These are phyloP conservation scores for Aschersonia sp. DNA, from an alignment of 2,329 filamentous ascomycete species.

Conservation along the genomic window DNA sequence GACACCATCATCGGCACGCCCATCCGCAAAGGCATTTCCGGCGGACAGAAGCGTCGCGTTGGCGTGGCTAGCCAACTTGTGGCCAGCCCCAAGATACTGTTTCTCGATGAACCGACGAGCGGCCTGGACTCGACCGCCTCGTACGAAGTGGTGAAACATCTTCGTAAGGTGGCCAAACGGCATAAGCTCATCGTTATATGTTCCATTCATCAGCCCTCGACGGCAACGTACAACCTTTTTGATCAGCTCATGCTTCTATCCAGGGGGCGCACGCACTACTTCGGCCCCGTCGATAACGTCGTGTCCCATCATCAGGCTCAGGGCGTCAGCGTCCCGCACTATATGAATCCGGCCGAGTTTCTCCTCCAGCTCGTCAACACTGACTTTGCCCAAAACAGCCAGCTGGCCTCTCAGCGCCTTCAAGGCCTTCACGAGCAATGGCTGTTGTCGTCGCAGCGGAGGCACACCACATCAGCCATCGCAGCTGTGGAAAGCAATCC, in stretches of 20 bases:
- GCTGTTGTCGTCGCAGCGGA: slow-evolving; percentile 10
- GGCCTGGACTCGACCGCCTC: slow-evolving; percentile 69
- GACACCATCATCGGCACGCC: slow-evolving; percentile 68
- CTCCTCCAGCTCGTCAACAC: slow-evolving; percentile 66
- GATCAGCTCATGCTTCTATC: slow-evolving; percentile 68
- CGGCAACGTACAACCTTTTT: slow-evolving; percentile 64
- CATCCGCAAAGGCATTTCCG: slow-evolving; percentile 69
- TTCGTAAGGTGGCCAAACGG: slow-evolving; percentile 49
- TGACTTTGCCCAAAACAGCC: slow-evolving; percentile 47
- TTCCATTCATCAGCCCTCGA: slow-evolving; percentile 77
- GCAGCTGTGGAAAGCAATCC: slow-evolving; percentile 11
- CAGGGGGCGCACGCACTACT: slow-evolving; percentile 56
- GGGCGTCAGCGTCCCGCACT: slow-evolving; percentile 48
- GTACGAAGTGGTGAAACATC: slow-evolving; percentile 61
- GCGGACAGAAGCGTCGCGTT: slow-evolving; percentile 70
- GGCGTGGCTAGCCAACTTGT: slow-evolving; percentile 72
- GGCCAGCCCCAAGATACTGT: slow-evolving; percentile 66
- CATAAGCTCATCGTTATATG: slow-evolving; percentile 66
- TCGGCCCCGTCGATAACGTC: slow-evolving; percentile 45
- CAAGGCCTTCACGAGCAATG: slow-evolving; percentile 12
- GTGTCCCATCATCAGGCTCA: slow-evolving; percentile 48
- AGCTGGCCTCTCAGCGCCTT: slow-evolving; percentile 23
- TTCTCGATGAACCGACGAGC: slow-evolving; percentile 74
- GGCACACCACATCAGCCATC: slow-evolving; percentile 10
- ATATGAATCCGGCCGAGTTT: slow-evolving; percentile 70